Conservation (phyloP, 2,329 filamentous ascomycete genomes). For the Fusarium verrucosum region DNA sequence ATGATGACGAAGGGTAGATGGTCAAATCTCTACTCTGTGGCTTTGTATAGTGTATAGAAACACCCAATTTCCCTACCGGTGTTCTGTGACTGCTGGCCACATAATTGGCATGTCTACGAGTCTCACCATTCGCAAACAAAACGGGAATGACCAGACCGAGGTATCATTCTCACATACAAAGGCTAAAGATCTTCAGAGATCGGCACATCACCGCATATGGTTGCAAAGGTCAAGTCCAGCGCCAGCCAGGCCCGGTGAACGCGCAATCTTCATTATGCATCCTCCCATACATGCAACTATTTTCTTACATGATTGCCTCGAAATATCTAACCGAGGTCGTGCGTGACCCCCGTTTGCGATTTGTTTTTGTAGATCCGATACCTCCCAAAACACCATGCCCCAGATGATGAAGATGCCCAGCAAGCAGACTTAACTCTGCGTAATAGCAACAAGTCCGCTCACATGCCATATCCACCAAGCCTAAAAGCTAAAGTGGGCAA, state of each 20-base stretch:
- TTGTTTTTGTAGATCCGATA: constrained; percentile 33
- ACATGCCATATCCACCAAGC: constrained; percentile 2
- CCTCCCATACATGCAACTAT: constrained; percentile 29
- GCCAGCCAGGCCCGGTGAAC: constrained; percentile 22
- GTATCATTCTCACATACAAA: not conserved
- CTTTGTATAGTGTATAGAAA: constrained; percentile 53
- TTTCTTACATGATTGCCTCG: constrained; percentile 26
- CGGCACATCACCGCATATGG: not conserved
- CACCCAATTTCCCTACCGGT: constrained; percentile 29
- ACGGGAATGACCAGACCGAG: not conserved
- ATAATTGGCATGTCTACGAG: not conserved
- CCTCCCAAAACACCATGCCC: constrained; percentile 34
- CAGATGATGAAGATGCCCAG: constrained; percentile 1
- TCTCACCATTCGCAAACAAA: not conserved
- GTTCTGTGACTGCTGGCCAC: not conserved
- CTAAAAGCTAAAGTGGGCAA: constrained; percentile 7
- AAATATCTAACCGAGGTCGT: constrained; percentile 14
- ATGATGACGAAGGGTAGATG: constrained; percentile 9
- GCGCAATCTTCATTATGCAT: constrained; percentile 20
- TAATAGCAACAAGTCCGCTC: not conserved
- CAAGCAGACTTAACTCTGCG: not conserved
- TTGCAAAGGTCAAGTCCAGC: not conserved
- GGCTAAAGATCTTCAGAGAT: not conserved
- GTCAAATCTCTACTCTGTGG: constrained; percentile 35
- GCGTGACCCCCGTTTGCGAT: constrained; percentile 11